Evolutionary conservation across 768 basidiomycete species (phyloP), one percentile per base, ranked within the genome.

Genomic region (Phlegmacium glaucopus): DNA sequence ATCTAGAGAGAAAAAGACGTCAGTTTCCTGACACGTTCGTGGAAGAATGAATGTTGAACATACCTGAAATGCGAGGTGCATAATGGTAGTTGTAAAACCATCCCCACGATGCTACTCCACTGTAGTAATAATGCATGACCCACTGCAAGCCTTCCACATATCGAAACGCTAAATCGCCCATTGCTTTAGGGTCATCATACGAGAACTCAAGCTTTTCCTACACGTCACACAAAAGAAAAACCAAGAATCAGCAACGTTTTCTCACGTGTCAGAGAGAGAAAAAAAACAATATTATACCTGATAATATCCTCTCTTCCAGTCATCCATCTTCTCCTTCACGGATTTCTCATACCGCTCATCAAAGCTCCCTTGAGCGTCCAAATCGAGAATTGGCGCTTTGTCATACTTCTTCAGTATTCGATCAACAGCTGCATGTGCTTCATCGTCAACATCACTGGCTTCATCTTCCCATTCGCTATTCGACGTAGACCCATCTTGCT

Each of bases 41-140:
- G n/a, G n/a, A n/a, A n/a, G n/a, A n/a, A n/a, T n/a, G n/a, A n/a
- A n/a, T n/a, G n/a, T n/a, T n/a, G 6, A 12, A 61, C 76, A 44
- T 57, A 94, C 95, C 95, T 15, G 93, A 92, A 46, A 98, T 97
- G 25, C 94, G 83, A 16, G 96, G 96, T 0, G 96, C 89, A 64
- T 94, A 99, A 62, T 99, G 95, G 64, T 97, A 98, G 65, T 94
- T 74, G 69, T 98, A 98, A 72, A 95, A 99, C 96, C 96, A 98
- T 16, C 90, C 80, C 96, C 96, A 99, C 12, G 92, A 94, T 5
- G 93, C 89, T 13, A 98, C 94, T 5, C 96, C 96, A 52, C 88
- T 82, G 65, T 97, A 98, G 64, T 99, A 99, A 66, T 99, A 99
- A 61, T 93, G 89, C 87, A 99, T 90, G 27, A 98, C 93, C 96